Conservation (phyloP, 805 yeast species). For the Candida maris region DNA sequence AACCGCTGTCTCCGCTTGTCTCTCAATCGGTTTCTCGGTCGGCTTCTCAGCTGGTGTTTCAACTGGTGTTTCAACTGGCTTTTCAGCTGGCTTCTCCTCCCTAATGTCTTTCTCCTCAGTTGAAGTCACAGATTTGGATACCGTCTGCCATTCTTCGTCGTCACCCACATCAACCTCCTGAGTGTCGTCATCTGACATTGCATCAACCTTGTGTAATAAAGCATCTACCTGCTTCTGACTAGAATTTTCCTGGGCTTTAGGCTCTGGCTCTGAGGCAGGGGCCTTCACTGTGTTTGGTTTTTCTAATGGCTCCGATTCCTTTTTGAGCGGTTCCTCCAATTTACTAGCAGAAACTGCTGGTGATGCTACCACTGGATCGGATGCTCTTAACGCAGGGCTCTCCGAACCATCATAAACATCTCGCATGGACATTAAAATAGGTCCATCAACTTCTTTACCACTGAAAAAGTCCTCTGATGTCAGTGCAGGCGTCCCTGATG, state of each 20-base stretch:
- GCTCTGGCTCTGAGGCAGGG: neutral
- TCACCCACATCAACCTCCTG: conserved; percentile 28
- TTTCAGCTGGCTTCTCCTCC: conserved; percentile 10
- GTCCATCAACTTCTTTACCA: conserved; percentile 82
- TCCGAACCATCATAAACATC: conserved; percentile 73
- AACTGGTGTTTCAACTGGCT: conserved; percentile 2
- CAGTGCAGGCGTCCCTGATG: conserved; percentile 74
- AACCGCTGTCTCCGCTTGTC: neutral
- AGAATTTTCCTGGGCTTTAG: conserved; percentile 17
- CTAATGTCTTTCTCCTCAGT: neutral
- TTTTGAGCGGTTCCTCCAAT: conserved; percentile 25
- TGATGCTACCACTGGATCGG: conserved; percentile 21
- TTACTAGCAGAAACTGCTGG: conserved; percentile 25
- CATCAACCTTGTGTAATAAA: conserved; percentile 43
- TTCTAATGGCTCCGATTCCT: conserved; percentile 1
- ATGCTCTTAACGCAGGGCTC: conserved; percentile 46
- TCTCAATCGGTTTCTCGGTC: conserved; percentile 11
- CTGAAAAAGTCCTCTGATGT: conserved; percentile 73
- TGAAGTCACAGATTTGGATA: neutral
- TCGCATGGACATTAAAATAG: conserved; percentile 72
- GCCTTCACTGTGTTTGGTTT: neutral
- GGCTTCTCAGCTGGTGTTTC: conserved; percentile 9
- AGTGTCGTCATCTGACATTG: conserved; percentile 38
- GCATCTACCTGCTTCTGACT: conserved; percentile 45
- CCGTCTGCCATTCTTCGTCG: conserved; percentile 29